phyloP scores from a whole-genome alignment of 495 filamentous ascomycete species.

The Xylaria acuta region DNA sequence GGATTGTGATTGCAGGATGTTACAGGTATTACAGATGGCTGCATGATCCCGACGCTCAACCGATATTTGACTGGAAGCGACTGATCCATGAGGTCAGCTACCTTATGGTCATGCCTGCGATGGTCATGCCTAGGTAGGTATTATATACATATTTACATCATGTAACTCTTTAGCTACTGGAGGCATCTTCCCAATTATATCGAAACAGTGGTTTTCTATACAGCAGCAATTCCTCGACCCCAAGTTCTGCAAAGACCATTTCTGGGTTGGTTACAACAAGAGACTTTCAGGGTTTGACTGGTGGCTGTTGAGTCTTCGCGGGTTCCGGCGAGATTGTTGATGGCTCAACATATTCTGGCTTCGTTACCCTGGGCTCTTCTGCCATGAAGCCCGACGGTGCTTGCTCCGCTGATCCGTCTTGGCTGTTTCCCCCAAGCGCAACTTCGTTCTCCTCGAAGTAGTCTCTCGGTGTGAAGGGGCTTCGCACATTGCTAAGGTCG shows the following conservation, averaged over 20 bases:
- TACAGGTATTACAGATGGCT: constrained; percentile 6
- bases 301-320: constrained; percentile 30
- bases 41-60: not conserved
- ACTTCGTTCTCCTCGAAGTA: constrained; percentile 44
- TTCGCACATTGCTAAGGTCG: constrained; percentile 57
- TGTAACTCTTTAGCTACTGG: constrained; percentile 22
- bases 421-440: constrained; percentile 7
- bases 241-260: not conserved
- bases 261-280: not conserved
- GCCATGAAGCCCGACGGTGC: constrained; percentile 17
- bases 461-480: constrained; percentile 54
- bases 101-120: not conserved
- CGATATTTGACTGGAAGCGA: constrained; percentile 5
- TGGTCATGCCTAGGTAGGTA: constrained; percentile 20
- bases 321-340: constrained; percentile 34
- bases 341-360: constrained; percentile 31
- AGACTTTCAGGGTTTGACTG: constrained; percentile 31
- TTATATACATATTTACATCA: constrained; percentile 40
- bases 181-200: constrained; percentile 8
- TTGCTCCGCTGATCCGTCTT: not conserved
- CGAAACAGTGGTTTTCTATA: constrained; percentile 4
- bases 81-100: not conserved
- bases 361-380: constrained; percentile 24
- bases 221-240: not conserved
- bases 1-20: not conserved